A percentile compares a stretch with the other conserved stretches of the same genome.
These are phyloP conservation scores for Ascochyta koolunga DNA, from an alignment of 2,329 filamentous ascomycete genomes.

Conservation along the genomic window DNA sequence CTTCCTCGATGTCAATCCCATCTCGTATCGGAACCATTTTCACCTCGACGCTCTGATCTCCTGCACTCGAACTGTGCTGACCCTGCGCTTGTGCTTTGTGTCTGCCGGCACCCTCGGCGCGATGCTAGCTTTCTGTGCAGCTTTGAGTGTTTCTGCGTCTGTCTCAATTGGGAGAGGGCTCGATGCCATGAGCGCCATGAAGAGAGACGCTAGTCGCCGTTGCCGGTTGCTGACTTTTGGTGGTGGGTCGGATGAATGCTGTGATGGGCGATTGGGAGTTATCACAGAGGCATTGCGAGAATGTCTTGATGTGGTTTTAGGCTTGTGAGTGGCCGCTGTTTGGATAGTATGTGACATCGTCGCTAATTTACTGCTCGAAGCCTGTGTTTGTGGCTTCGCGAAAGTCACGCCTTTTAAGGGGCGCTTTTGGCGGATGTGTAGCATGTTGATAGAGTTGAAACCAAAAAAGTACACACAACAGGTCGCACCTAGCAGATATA, in stretches of 20 bases:
- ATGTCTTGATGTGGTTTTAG: neutral
- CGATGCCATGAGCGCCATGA: conserved; percentile 25
- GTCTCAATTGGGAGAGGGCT: conserved; percentile 25
- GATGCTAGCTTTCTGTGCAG: conserved; percentile 17
- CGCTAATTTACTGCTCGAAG: conserved; percentile 4
- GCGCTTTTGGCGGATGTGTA: conserved; percentile 11
- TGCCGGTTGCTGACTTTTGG: conserved; percentile 18
- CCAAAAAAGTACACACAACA: neutral
- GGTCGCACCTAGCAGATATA: conserved; percentile 11
- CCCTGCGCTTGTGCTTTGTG: neutral
- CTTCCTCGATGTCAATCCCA: conserved; percentile 16
- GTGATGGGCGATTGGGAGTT: neutral
- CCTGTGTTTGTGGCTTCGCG: neutral
- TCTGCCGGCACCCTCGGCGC: conserved; percentile 5
- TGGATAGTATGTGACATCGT: neutral
- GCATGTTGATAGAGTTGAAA: neutral
- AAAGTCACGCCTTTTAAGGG: neutral
- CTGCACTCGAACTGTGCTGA: neutral
- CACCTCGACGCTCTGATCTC: conserved; percentile 20
- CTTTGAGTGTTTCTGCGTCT: conserved; percentile 24
- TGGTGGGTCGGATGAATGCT: neutral
- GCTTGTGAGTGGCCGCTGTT: neutral
- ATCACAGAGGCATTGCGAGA: neutral
- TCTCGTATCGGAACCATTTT: conserved; percentile 23
- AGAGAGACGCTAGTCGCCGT: conserved; percentile 22